phyloP scores from a whole-genome alignment of 202 grass and related monocot species.

The Saccharum hybrid region DNA sequence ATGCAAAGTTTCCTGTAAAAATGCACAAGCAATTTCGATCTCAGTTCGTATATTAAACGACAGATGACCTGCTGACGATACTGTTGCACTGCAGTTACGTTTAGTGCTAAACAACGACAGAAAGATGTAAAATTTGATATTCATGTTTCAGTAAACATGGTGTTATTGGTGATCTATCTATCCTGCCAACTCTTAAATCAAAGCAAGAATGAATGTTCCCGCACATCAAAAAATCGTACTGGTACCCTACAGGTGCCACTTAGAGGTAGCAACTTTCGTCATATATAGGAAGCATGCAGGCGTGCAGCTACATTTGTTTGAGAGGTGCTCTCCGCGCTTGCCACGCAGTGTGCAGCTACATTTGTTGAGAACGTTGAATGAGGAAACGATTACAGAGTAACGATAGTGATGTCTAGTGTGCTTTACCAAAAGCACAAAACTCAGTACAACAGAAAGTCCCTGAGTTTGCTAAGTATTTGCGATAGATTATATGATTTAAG shows the following conservation, averaged over 20 bases:
- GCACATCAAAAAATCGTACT: no score
- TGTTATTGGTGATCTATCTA: background rate
- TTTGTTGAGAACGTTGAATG: no score
- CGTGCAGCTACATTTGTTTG: no score
- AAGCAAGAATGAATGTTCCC: no score
- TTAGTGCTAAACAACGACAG: slow-evolving; percentile 1
- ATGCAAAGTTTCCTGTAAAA: slow-evolving; percentile 83
- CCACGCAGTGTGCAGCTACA: no score
- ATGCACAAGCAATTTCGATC: slow-evolving; percentile 1
- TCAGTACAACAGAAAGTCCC: no score
- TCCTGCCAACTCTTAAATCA: background rate
- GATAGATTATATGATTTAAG: background rate
- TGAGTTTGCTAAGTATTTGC: no score
- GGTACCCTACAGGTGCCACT: background rate
- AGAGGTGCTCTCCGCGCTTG: no score
- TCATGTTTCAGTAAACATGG: background rate
- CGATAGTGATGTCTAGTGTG: no score
- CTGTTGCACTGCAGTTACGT: background rate
- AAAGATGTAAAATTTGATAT: background rate
- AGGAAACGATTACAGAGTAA: no score
- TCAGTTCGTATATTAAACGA: background rate
- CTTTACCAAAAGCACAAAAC: no score
- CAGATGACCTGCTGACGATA: background rate
- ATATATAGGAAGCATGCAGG: no score
- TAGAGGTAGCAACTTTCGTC: background rate